Conservation (phyloP, 129 eudicot species). For the Mikania micrantha region DNA sequence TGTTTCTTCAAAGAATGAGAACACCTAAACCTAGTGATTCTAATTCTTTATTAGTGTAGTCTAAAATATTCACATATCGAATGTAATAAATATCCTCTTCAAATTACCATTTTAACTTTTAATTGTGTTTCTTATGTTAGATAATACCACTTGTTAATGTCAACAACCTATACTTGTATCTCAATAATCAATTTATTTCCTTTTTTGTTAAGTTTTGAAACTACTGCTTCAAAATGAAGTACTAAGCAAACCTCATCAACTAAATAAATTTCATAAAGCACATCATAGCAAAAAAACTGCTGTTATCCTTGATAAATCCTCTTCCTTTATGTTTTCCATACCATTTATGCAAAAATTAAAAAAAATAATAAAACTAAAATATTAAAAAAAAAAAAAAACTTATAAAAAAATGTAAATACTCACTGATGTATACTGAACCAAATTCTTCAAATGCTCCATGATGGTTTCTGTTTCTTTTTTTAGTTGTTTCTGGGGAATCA, state of each 20-base stretch:
- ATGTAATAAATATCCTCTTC: not conserved
- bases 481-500: conserved; percentile 66
- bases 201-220: not conserved
- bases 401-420: conserved; percentile 28
- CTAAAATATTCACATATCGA: not conserved
- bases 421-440: conserved; percentile 91
- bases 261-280: not conserved
- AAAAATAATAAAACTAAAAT: not conserved
- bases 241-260: not conserved
- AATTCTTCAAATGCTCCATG: conserved; percentile 63
- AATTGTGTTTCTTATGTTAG: not conserved
- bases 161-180: not conserved
- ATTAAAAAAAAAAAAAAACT: too few species aligned
- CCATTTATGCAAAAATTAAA: conserved; percentile 3
- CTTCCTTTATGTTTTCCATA: not conserved
- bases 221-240: not conserved
- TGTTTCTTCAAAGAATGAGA: not conserved
- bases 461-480: conserved; percentile 80
- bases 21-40: not conserved
- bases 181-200: not conserved
- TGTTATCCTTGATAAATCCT: not conserved
- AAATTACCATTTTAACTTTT: conserved; percentile 2
- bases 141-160: not conserved
- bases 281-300: not conserved
- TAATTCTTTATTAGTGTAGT: not conserved